Percentiles rank a stretch among this genome's conserved stretches.
Evolutionary conservation across 23 red algal species (phyloP).

Genomic region (Gracilaria gracilis): DNA sequence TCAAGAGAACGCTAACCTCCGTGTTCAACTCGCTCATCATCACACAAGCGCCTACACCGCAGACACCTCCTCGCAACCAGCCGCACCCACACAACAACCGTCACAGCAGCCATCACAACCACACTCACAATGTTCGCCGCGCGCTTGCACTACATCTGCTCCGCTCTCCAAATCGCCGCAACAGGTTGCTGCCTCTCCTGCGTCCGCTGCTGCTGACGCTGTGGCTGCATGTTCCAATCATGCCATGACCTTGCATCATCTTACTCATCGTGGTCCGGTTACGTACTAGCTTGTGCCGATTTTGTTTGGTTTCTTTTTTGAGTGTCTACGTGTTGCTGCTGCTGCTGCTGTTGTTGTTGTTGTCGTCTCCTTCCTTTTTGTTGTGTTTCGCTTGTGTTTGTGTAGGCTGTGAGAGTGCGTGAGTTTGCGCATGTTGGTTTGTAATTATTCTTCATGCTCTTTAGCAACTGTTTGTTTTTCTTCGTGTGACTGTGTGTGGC

Average conservation of each 20-base stretch:
- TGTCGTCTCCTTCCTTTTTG: neutral
- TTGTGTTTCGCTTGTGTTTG: conserved; percentile 15
- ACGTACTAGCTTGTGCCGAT: conserved; percentile 3
- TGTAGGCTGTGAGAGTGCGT: neutral
- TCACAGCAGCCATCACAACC: neutral
- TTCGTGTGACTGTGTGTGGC: too few species aligned
- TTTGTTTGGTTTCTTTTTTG: neutral
- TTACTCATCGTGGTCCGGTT: conserved; percentile 37
- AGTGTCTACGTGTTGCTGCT: neutral
- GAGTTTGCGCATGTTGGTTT: neutral
- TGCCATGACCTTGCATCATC: conserved; percentile 59
- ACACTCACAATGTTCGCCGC: neutral
- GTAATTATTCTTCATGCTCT: too few species aligned
- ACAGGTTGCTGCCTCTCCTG: neutral
- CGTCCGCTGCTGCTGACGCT: neutral
- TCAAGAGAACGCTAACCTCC: conserved; percentile 30
- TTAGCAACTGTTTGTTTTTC: too few species aligned
- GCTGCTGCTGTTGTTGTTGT: neutral
- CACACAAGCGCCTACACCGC: neutral
- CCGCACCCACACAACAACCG: neutral
- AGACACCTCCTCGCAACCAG: neutral
- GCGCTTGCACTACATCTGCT: neutral
- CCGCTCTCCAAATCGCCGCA: neutral
- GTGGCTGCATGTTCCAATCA: conserved; percentile 21
- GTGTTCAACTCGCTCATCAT: conserved; percentile 31